A percentile compares a stretch with the other conserved stretches of the same genome.
phyloP scores from a whole-genome alignment of 805 yeast genomes.

The Kurtzmaniella fragi region DNA sequence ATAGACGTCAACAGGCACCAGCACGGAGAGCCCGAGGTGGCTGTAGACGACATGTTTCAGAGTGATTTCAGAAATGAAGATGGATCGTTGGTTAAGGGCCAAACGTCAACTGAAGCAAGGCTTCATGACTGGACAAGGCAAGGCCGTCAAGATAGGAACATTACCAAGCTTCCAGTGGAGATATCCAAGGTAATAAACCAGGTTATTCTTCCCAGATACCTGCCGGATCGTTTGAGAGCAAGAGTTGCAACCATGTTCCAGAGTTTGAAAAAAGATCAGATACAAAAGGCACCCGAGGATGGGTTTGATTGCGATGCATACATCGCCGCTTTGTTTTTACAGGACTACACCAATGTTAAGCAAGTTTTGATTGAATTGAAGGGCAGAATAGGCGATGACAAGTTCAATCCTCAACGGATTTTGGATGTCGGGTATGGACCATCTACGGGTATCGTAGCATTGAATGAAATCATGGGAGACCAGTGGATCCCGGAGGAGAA shows the following conservation, averaged over 20 bases:
- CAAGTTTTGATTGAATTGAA: slow-evolving; percentile 66
- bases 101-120: slow-evolving; percentile 47
- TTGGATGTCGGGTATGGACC: slow-evolving; percentile 89
- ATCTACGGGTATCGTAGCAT: slow-evolving; percentile 83
- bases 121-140: slow-evolving; percentile 51
- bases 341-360: slow-evolving; percentile 66
- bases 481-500: slow-evolving; percentile 57
- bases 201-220: slow-evolving; percentile 53
- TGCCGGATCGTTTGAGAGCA: slow-evolving; percentile 61
- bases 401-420: slow-evolving; percentile 60
- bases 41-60: no score
- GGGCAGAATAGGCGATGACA: slow-evolving; percentile 43
- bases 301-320: slow-evolving; percentile 67
- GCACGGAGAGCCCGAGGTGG: no score
- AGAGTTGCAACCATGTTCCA: slow-evolving; percentile 55
- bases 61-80: slow-evolving; percentile 26
- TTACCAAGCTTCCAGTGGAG: slow-evolving; percentile 49
- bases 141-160: slow-evolving; percentile 51
- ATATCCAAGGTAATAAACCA: slow-evolving; percentile 58
- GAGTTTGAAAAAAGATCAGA: slow-evolving; percentile 44
- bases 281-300: slow-evolving; percentile 45
- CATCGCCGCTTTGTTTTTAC: slow-evolving; percentile 74
- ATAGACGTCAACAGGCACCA: no score
- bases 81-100: slow-evolving; percentile 39
- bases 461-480: slow-evolving; percentile 75